Base-by-base conservation (phyloP, 768 basidiomycete species). In the Tulasnella sp. region DNA sequence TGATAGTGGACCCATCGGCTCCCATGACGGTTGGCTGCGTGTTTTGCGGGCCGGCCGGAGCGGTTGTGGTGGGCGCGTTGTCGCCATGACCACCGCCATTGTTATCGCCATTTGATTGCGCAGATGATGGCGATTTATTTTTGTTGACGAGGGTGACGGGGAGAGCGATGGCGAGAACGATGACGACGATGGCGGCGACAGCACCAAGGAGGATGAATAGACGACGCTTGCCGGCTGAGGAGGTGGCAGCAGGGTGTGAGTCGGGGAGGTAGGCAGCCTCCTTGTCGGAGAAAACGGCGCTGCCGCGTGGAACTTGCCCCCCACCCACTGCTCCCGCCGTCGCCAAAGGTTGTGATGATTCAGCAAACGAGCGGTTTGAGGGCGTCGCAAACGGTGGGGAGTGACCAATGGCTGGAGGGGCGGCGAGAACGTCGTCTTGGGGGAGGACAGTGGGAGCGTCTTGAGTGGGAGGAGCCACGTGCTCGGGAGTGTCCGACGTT, bases 1-100 rank as follows among this genome's bases (percentile, higher is more conserved):
- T 84, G 59, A 94, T 72, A 6, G 71, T 75, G 57, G 78, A 83
- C 12, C 91, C 92, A 64, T 88, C 81, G 19, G 80, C 79, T 49
- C 94, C 94, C 2, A 37, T 74, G 8, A 69, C 67, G 11, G 66
- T 62, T 2, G 70, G 62, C 8, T 58, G 60, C 9, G 63, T 57
- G 51, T 36, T 25, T 15, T 35, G 21, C 37, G 36, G 39, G 27
- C 65, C 59, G 7, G 37, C 52, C 6, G 17, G 9, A 19, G 17
- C 41, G n/a, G 17, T 43, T 35, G 56, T 39, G 6, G 41, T 43
- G 36, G 17, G 9, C 17, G 17, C n/a, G 8, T 40, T 40, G 17
- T 40, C 27, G 14, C 52, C 52, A 54, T 27, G 57, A 32, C 67
- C 67, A 39, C 66, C 12, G 59, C 56, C 60, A 34, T 35, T 42